These are phyloP conservation scores for Phytophthora colocasiae DNA, from an alignment of 352 stramenopile genomes.

Conservation along the genomic window DNA sequence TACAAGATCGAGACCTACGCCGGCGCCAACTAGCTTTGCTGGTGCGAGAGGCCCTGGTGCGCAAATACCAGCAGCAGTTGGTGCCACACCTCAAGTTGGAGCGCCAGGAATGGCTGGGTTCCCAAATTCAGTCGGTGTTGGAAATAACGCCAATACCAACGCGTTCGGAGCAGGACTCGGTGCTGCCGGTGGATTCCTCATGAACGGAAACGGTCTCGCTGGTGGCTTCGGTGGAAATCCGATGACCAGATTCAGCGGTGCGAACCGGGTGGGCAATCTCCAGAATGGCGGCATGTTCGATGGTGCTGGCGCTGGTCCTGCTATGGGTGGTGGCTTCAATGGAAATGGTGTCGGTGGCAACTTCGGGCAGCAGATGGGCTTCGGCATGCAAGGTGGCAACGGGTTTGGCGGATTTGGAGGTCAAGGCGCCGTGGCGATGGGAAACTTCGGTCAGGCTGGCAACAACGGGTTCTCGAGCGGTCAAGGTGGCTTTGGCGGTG, in stretches of 20 bases:
- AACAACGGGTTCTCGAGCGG: slow-evolving; percentile 18
- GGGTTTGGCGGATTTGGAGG: neutral
- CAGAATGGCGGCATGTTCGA: slow-evolving; percentile 3
- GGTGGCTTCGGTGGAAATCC: slow-evolving; percentile 18
- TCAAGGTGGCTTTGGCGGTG: slow-evolving; percentile 9
- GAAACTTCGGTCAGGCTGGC: slow-evolving; percentile 15
- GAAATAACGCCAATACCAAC: slow-evolving; percentile 2
- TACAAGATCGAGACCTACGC: slow-evolving; percentile 20
- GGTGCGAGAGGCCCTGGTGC: neutral
- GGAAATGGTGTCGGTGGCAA: slow-evolving; percentile 7
- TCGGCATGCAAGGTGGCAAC: neutral
- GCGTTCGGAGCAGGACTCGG: slow-evolving; percentile 11
- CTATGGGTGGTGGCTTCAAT: slow-evolving; percentile 3
- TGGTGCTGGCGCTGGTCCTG: slow-evolving; percentile 5
- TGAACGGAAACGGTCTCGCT: neutral
- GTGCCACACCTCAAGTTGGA: neutral
- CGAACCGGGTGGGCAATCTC: slow-evolving; percentile 1
- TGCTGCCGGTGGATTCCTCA: slow-evolving; percentile 11
- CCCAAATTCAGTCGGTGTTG: neutral
- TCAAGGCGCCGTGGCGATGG: slow-evolving; percentile 9
- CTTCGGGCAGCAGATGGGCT: slow-evolving; percentile 17
- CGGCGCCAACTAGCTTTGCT: slow-evolving; percentile 21
- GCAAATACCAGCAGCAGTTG: slow-evolving; percentile 10
- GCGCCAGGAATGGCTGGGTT: slow-evolving; percentile 1
- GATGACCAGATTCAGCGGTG: slow-evolving; percentile 17